These are phyloP conservation scores for Solanum pennellii DNA, from an alignment of 257 asterid genomes.

Conservation along the genomic window DNA sequence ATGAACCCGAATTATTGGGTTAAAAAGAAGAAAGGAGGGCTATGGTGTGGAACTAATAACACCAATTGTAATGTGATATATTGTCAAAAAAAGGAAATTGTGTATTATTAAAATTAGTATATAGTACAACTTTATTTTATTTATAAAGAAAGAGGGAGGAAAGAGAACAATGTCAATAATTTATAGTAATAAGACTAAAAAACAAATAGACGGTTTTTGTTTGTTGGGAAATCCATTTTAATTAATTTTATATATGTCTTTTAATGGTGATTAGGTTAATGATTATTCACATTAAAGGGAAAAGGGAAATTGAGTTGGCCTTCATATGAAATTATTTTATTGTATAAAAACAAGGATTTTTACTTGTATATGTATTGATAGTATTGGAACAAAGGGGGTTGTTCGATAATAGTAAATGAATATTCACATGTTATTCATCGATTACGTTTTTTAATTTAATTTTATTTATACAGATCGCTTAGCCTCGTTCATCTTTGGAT, in stretches of 20 bases:
- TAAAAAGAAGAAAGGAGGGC: too few species aligned
- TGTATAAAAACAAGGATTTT: not conserved
- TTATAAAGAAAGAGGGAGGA: not conserved
- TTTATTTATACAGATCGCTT: too few species aligned
- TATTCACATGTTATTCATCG: not conserved
- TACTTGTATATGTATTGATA: not conserved
- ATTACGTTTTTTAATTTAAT: too few species aligned
- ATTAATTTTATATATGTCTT: not conserved
- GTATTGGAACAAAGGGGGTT: too few species aligned
- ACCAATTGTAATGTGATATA: not conserved
- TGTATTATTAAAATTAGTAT: not conserved
- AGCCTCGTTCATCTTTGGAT: too few species aligned
- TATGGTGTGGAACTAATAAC: not conserved
- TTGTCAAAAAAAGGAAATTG: not conserved
- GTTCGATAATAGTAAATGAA: not conserved
- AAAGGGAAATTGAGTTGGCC: not conserved
- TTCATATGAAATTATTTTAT: not conserved
- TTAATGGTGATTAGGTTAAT: not conserved
- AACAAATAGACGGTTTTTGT: not conserved
- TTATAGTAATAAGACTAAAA: not conserved
- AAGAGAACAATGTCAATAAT: not conserved
- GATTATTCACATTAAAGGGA: not conserved
- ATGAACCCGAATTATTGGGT: too few species aligned
- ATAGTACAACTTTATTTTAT: not conserved
- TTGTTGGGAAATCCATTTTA: not conserved